These are phyloP conservation scores for Setomelanomma holmii DNA, from an alignment of 2,329 filamentous ascomycete species.

Conservation along the genomic window DNA sequence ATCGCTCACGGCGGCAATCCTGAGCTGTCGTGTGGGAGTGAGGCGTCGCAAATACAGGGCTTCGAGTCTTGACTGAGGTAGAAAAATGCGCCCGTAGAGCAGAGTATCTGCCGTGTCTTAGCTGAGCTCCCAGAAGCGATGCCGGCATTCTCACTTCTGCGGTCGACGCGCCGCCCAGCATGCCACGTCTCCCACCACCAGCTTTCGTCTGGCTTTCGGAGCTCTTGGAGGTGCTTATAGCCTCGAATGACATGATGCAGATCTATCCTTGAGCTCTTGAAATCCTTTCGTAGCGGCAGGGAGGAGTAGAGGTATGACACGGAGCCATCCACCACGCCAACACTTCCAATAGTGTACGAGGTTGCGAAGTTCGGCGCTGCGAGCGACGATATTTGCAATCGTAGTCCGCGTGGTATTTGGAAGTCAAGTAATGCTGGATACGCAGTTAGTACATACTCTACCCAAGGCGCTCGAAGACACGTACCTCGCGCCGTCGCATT, in stretches of 20 bases:
- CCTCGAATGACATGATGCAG: constrained; percentile 80
- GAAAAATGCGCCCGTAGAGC: constrained; percentile 79
- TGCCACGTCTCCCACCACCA: constrained; percentile 64
- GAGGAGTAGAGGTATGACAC: constrained; percentile 96
- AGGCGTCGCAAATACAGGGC: constrained; percentile 82
- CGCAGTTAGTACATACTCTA: constrained; percentile 13
- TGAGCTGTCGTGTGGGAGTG: constrained; percentile 78
- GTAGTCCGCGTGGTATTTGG: constrained; percentile 80
- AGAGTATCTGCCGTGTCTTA: constrained; percentile 60
- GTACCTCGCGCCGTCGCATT: constrained; percentile 83
- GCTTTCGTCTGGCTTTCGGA: constrained; percentile 60
- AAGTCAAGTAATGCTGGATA: constrained; percentile 82
- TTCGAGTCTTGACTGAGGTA: constrained; percentile 85
- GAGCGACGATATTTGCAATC: constrained; percentile 87
- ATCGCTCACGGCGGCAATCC: constrained; percentile 79
- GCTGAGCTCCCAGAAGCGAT: constrained; percentile 13
- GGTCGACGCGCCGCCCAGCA: constrained; percentile 57
- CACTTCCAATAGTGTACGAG: constrained; percentile 87
- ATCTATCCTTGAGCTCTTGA: constrained; percentile 76
- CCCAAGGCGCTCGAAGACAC: constrained; percentile 25
- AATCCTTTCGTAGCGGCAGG: constrained; percentile 72
- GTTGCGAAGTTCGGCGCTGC: constrained; percentile 93
- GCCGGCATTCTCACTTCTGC: constrained; percentile 49
- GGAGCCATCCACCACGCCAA: constrained; percentile 94
- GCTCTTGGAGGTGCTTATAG: constrained; percentile 78